Evolutionary conservation across 495 filamentous ascomycete genomes (phyloP).

Genomic region (Apiosordaria backusii): DNA sequence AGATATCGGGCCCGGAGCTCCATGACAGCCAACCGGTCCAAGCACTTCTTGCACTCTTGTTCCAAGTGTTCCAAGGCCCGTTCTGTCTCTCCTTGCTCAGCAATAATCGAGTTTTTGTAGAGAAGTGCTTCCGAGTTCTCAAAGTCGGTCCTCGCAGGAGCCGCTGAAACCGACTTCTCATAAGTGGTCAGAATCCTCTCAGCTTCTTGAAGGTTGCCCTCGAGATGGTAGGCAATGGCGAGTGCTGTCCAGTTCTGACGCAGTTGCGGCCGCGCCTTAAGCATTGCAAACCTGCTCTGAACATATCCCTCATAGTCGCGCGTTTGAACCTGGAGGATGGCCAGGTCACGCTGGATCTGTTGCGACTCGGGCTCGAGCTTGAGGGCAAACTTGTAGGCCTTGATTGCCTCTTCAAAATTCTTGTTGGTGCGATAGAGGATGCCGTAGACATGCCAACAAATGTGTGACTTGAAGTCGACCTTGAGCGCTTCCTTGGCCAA

Average conservation of each 20-base stretch:
- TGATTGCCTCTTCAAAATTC: slow-evolving; percentile 98
- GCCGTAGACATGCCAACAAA: slow-evolving; percentile 99
- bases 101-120: slow-evolving; percentile 95
- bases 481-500: slow-evolving; percentile 87
- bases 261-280: slow-evolving; percentile 72
- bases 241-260: slow-evolving; percentile 95
- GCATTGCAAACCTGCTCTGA: slow-evolving; percentile 76
- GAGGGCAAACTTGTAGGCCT: slow-evolving; percentile 94
- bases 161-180: slow-evolving; percentile 81
- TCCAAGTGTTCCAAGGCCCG: slow-evolving; percentile 86
- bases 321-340: slow-evolving; percentile 92
- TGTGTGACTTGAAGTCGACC: slow-evolving; percentile 96
- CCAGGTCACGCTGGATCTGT: slow-evolving; percentile 92
- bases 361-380: slow-evolving; percentile 86
- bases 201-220: slow-evolving; percentile 76
- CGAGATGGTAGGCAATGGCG: slow-evolving; percentile 86
- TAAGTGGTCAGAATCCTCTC: slow-evolving; percentile 89
- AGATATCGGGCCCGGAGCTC: slow-evolving; percentile 86
- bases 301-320: slow-evolving; percentile 92
- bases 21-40: slow-evolving; percentile 85
- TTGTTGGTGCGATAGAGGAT: slow-evolving; percentile 86
- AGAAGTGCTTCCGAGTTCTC: slow-evolving; percentile 94
- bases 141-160: slow-evolving; percentile 68
- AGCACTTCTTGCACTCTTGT: slow-evolving; percentile 64
- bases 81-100: slow-evolving; percentile 73